phyloP scores from a whole-genome alignment of 2,329 filamentous ascomycete species.

The Cladosporium velox region DNA sequence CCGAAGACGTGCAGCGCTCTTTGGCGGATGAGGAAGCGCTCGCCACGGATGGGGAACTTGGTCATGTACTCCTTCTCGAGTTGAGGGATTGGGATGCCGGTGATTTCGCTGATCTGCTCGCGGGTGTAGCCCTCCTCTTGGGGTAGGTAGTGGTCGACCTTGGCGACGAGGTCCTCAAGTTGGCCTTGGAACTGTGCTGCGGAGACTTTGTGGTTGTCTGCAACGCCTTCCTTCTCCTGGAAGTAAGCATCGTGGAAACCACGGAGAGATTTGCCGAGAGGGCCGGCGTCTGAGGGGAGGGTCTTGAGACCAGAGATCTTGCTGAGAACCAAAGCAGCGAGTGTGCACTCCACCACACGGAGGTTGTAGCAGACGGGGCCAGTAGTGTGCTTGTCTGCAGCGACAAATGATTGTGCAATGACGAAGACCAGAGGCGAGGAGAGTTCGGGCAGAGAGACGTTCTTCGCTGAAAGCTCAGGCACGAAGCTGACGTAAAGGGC shows the following conservation, averaged over 20 bases:
- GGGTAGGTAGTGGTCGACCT: constrained; percentile 70
- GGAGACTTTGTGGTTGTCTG: constrained; percentile 50
- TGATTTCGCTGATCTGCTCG: constrained; percentile 74
- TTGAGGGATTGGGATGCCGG: constrained; percentile 69
- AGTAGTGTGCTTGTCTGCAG: constrained; percentile 91
- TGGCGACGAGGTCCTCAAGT: constrained; percentile 69
- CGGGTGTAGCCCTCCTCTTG: constrained; percentile 84
- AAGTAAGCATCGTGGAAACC: constrained; percentile 88
- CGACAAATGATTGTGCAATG: constrained; percentile 91
- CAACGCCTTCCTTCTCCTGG: constrained; percentile 51
- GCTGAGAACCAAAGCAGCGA: constrained; percentile 72
- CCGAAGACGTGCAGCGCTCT: constrained; percentile 87
- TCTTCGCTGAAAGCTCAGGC: constrained; percentile 72
- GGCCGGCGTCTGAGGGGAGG: constrained; percentile 76
- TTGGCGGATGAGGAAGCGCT: constrained; percentile 83
- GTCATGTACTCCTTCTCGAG: constrained; percentile 79
- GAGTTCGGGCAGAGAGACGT: constrained; percentile 79
- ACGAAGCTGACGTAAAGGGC: constrained; percentile 90
- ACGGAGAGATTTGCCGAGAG: constrained; percentile 78
- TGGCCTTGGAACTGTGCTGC: constrained; percentile 58
- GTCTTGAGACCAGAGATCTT: constrained; percentile 60
- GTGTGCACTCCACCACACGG: constrained; percentile 89
- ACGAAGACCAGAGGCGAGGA: constrained; percentile 85
- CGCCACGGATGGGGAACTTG: constrained; percentile 84
- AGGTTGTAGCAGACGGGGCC: constrained; percentile 95